Conservation (phyloP, 345 rosid species). For the Eucalyptus fibrosa region DNA sequence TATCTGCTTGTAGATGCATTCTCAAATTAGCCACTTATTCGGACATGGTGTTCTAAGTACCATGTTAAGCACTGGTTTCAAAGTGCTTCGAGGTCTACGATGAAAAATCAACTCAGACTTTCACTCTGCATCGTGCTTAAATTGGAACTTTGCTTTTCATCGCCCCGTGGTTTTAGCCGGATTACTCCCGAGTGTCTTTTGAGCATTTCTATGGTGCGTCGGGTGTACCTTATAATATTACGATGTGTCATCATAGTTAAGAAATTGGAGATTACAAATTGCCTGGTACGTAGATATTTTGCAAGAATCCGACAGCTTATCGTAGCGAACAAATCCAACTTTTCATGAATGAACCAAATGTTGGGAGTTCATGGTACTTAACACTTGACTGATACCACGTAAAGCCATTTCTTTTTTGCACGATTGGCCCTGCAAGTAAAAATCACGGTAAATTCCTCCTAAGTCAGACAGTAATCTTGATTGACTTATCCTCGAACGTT, state of each 20-base stretch:
- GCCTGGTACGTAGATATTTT: neutral
- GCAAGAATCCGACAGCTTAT: neutral
- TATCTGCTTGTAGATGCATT: neutral
- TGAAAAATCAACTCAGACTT: neutral
- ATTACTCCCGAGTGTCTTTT: neutral
- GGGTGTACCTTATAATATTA: neutral
- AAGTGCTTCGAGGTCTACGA: neutral
- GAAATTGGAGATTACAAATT: neutral
- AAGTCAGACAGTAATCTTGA: neutral
- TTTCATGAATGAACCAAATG: neutral
- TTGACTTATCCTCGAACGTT: neutral
- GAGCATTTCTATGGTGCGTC: neutral
- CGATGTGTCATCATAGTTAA: neutral
- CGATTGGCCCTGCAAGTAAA: neutral
- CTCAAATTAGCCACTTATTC: neutral
- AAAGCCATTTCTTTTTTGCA: neutral
- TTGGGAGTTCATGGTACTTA: neutral
- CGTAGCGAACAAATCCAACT: neutral
- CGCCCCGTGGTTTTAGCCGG: neutral
- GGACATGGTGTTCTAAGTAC: neutral
- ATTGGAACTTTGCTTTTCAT: neutral
- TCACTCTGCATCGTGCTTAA: neutral
- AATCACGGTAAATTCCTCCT: neutral
- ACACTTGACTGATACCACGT: neutral
- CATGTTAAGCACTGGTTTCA: neutral